phyloP scores from a whole-genome alignment of 768 basidiomycete genomes.

The Naganishia vishniacii region DNA sequence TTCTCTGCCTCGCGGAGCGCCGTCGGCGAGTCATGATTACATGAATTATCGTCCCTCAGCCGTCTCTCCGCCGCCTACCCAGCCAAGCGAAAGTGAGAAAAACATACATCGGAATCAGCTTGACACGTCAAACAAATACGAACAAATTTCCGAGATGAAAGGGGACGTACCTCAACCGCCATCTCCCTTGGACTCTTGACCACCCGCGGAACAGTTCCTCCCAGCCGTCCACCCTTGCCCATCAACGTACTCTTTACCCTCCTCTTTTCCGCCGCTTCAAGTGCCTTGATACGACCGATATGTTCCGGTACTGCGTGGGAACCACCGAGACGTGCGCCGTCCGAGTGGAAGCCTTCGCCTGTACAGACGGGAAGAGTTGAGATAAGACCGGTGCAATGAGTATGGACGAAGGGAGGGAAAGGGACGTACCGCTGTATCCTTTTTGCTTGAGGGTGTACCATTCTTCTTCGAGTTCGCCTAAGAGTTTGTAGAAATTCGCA shows the following conservation, averaged over 20 bases:
- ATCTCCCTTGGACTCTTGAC: constrained; percentile 64
- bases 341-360: constrained; percentile 78
- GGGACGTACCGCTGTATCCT: constrained; percentile 63
- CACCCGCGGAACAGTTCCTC: constrained; percentile 51
- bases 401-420: neutral
- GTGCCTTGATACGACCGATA: constrained; percentile 61
- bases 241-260: constrained; percentile 52
- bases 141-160: no score
- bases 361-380: neutral
- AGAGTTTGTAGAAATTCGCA: constrained; percentile 51
- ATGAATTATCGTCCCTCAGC: constrained; percentile 65
- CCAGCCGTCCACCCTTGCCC: constrained; percentile 59
- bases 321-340: constrained; percentile 63
- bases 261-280: constrained; percentile 76
- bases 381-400: neutral
- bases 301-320: constrained; percentile 66
- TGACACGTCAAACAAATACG: no score
- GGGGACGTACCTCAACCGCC: constrained; percentile 64
- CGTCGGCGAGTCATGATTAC: constrained; percentile 47
- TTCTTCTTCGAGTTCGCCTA: constrained; percentile 69
- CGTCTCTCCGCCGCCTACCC: constrained; percentile 79
- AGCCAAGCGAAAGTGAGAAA: neutral
- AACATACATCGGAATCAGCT: neutral
- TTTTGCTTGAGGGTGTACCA: constrained; percentile 69
- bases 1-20: constrained; percentile 55